Evolutionary conservation across 2,329 filamentous ascomycete species (phyloP), one percentile per base, ranked within the genome.

Genomic region (Monosporascus sp.): DNA sequence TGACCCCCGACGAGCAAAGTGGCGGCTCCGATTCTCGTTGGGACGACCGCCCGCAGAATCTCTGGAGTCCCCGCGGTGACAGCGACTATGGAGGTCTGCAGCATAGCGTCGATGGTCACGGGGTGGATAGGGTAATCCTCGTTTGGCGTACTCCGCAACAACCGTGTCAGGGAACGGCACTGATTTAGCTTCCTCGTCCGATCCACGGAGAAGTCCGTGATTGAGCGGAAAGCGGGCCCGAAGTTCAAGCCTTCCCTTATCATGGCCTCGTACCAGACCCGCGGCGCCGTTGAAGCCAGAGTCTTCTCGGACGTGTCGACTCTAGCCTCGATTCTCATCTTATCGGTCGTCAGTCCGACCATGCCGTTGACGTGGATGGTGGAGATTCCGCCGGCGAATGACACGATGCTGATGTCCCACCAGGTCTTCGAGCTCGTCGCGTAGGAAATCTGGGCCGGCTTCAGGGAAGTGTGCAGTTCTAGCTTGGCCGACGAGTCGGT

Each of bases 221-320:
- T 55, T 1, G 43, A 31, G 18, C 55, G 55, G 40, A 60, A 60
- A 6, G 24, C 17, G 7, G 49, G 44, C 1, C 55, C 55, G 20
- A 49, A 60, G 20, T 59, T 59, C 20, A 60, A 37, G 1, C 57
- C 58, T 9, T 48, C 44, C 4, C 53, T 24, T 15, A n/a, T 31
- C 17, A 60, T 24, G n/a, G 26, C 52, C 7, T 58, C 47, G 46
- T 60, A 60, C 58, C 57, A 60, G 6, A 47, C 52, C 0, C 58
- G 55, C 17, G 40, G 46, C 2, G 55, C 55, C 4, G 48, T 55
- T 2, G 48, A 48, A 50, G 58, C 57, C 2, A 57, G 28, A 14
- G 37, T 37, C 24, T 46, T 28, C 15, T 45, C 9, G 11, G 14
- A 17, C 7, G 8, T 7, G 31, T 20, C n/a, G 18, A n/a, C 26